A percentile compares a stretch with the other conserved stretches of the same genome.
Conservation (phyloP, 805 yeast genomes). For the Komagataella pseudopastoris region DNA sequence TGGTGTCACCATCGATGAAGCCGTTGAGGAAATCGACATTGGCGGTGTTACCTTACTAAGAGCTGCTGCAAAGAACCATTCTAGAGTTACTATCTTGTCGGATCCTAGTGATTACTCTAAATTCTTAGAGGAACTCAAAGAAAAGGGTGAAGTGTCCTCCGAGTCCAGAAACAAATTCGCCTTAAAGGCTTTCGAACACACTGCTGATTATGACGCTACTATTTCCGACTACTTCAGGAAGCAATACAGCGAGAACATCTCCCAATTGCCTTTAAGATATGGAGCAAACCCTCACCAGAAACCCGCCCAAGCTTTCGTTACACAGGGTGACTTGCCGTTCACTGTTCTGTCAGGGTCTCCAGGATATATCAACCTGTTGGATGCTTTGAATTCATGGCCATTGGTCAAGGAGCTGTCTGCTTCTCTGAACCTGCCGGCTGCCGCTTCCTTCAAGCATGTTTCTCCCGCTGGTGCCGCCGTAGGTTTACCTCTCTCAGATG, state of each 20-base stretch:
- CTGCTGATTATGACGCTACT: conserved; percentile 94
- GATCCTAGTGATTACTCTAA: conserved; percentile 90
- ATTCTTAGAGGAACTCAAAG: conserved; percentile 65
- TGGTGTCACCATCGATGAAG: conserved; percentile 92
- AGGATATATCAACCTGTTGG: conserved; percentile 92
- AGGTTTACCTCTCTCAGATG: conserved; percentile 82
- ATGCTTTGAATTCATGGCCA: conserved; percentile 98
- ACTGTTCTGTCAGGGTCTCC: conserved; percentile 91
- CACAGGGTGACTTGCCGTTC: conserved; percentile 83
- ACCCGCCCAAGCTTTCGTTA: conserved; percentile 94
- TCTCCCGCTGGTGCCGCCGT: conserved; percentile 99
- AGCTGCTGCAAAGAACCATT: conserved; percentile 98
- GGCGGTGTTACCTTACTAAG: conserved; percentile 96
- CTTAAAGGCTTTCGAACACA: conserved; percentile 94
- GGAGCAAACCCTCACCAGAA: conserved; percentile 99
- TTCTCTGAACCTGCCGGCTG: conserved; percentile 91
- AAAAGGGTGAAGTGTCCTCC: conserved; percentile 55
- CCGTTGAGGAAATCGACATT: conserved; percentile 96
- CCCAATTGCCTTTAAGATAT: conserved; percentile 91
- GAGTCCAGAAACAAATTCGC: conserved; percentile 76
- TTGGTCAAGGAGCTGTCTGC: conserved; percentile 93
- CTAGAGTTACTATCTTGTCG: conserved; percentile 88
- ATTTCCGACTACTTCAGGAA: conserved; percentile 96
- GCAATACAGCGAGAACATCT: conserved; percentile 79
- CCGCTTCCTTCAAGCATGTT: conserved; percentile 97